phyloP scores from a whole-genome alignment of 1,284 basidiomycete genomes.

The Porodaedalea pini region DNA sequence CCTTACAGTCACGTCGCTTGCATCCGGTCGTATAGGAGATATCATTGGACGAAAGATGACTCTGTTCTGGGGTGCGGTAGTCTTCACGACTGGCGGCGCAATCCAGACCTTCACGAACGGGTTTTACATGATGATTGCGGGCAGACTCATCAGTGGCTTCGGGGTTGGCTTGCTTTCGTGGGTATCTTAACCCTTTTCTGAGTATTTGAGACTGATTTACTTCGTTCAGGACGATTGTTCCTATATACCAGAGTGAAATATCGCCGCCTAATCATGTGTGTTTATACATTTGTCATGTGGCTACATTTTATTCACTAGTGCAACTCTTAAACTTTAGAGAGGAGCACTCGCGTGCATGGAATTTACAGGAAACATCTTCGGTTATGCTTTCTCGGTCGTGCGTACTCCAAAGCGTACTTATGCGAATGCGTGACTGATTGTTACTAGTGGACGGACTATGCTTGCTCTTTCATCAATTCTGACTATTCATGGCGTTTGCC shows the following conservation, averaged over 20 bases:
- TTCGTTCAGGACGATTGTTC: constrained; percentile 80
- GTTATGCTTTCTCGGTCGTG: constrained; percentile 93
- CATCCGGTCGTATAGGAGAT: constrained; percentile 87
- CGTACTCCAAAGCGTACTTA: constrained; percentile 31
- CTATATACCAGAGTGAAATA: constrained; percentile 97
- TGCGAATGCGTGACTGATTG: neutral
- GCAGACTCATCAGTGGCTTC: constrained; percentile 85
- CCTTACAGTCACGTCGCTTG: constrained; percentile 77
- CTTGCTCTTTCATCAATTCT: constrained; percentile 83
- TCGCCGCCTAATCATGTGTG: constrained; percentile 89
- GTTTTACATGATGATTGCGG: constrained; percentile 84
- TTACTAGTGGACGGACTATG: constrained; percentile 89
- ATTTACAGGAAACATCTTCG: constrained; percentile 91
- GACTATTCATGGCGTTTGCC: constrained; percentile 84
- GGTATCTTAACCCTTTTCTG: constrained; percentile 31
- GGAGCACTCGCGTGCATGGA: constrained; percentile 95
- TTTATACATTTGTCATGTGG: constrained; percentile 3
- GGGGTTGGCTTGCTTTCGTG: constrained; percentile 92
- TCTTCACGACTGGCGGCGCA: constrained; percentile 87
- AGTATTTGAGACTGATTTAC: constrained; percentile 11
- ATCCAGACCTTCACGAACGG: constrained; percentile 88
- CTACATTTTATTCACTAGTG: constrained; percentile 20
- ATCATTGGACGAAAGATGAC: constrained; percentile 84
- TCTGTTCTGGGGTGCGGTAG: constrained; percentile 79
- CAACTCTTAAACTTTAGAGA: constrained; percentile 64